Evolutionary conservation across 2,329 filamentous ascomycete species (phyloP).

Genomic region (Tolypocladium sp.): DNA sequence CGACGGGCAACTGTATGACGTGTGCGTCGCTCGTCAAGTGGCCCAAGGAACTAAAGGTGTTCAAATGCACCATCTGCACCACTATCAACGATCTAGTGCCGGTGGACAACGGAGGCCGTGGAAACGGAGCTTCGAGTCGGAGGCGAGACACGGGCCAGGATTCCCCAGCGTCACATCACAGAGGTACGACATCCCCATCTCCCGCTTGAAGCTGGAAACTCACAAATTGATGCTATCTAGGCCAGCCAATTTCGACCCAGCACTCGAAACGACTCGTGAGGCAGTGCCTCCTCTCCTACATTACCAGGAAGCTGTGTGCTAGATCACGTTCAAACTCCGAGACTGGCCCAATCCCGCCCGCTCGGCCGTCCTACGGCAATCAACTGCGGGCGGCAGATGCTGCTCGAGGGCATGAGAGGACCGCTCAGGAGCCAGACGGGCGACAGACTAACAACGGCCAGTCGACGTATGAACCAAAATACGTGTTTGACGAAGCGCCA

Average conservation of each 20-base stretch:
- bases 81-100: constrained; percentile 69
- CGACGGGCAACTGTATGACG: constrained; percentile 72
- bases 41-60: constrained; percentile 63
- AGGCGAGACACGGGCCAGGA: constrained; percentile 12
- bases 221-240: constrained; percentile 7
- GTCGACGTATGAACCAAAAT: constrained; percentile 7
- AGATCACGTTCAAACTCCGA: constrained; percentile 2
- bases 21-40: constrained; percentile 75
- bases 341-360: constrained; percentile 1
- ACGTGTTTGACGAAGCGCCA: constrained; percentile 28
- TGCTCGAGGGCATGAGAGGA: not conserved
- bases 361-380: constrained; percentile 4
- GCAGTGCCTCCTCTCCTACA: constrained; percentile 22
- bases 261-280: constrained; percentile 22
- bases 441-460: not conserved
- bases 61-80: constrained; percentile 75
- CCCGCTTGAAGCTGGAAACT: not conserved
- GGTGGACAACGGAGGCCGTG: constrained; percentile 12
- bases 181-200: constrained; percentile 3
- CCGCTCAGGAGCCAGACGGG: not conserved
- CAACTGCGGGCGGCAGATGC: constrained; percentile 3
- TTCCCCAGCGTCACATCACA: not conserved
- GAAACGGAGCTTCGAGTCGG: constrained; percentile 8
- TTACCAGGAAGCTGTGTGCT: constrained; percentile 16
- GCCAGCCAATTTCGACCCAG: constrained; percentile 21